Percentiles rank a stretch among this genome's conserved stretches.
phyloP scores from a whole-genome alignment of 2,329 filamentous ascomycete species.

The Hyphodiscus sp. region DNA sequence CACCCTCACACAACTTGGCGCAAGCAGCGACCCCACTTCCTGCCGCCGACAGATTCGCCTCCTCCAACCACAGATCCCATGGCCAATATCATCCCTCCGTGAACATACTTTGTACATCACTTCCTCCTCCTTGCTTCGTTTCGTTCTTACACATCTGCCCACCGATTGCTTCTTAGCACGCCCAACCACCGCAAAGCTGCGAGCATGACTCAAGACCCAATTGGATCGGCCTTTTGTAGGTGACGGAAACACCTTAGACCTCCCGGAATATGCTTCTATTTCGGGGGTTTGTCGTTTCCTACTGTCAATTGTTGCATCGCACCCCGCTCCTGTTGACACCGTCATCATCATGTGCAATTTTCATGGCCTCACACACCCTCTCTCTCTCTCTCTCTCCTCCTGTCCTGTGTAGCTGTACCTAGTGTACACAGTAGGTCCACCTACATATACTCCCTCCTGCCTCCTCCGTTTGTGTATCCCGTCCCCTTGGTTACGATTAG shows the following conservation, averaged over 20 bases:
- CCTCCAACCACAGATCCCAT: not conserved
- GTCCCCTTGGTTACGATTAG: not conserved
- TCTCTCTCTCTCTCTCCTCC: not conserved
- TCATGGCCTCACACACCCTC: not conserved
- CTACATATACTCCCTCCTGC: not conserved
- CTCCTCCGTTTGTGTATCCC: not conserved
- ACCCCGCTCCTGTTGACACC: not conserved
- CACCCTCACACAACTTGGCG: not conserved
- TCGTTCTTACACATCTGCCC: not conserved
- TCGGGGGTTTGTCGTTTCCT: not conserved
- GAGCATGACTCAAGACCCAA: not conserved
- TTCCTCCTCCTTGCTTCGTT: not conserved
- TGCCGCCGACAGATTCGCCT: not conserved
- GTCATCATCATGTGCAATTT: not conserved
- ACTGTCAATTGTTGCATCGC: not conserved
- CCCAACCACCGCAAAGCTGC: not conserved
- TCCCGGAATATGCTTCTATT: not conserved
- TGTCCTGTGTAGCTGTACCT: not conserved
- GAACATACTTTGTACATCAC: not conserved
- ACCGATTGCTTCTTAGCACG: not conserved
- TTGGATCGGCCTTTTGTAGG: not conserved
- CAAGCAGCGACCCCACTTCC: not conserved
- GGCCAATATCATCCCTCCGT: not conserved
- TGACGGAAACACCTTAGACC: not conserved
- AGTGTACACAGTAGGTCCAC: not conserved